A percentile compares a stretch with the other conserved stretches of the same genome.
Evolutionary conservation across 345 rosid species (phyloP).

Genomic region (Corymbia maculata): DNA sequence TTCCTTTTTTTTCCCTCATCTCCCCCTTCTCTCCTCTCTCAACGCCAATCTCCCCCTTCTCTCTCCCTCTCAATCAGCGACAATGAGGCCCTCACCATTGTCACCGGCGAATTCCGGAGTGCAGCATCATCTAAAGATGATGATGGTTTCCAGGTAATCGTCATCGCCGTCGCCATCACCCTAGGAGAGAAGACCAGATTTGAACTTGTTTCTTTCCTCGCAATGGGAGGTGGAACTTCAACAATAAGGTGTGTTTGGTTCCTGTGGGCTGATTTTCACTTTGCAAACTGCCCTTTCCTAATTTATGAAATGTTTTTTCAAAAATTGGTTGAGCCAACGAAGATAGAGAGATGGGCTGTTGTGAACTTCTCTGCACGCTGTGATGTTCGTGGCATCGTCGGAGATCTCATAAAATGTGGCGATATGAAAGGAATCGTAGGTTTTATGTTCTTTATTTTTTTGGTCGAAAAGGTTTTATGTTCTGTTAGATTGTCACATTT

Average conservation of each 20-base stretch:
- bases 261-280: neutral
- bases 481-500: neutral
- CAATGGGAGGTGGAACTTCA: constrained; percentile 92
- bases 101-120: no score
- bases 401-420: constrained; percentile 58
- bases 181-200: no score
- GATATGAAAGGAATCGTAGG: constrained; percentile 84
- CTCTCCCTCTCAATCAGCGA: no score
- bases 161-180: no score
- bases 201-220: constrained; percentile 30
- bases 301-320: constrained; percentile 7
- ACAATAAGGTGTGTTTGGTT: constrained; percentile 47
- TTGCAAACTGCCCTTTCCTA: neutral
- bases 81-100: no score
- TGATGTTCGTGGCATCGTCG: constrained; percentile 37
- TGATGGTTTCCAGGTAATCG: no score
- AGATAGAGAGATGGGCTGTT: constrained; percentile 71
- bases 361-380: constrained; percentile 91
- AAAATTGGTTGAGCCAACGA: constrained; percentile 72
- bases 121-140: no score
- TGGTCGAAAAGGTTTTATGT: neutral
- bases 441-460: neutral
- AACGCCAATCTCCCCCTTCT: no score
- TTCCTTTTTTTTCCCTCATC: no score
- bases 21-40: no score